Evolutionary conservation across 257 asterid species (phyloP).

Genomic region (Solanum arcanum): DNA sequence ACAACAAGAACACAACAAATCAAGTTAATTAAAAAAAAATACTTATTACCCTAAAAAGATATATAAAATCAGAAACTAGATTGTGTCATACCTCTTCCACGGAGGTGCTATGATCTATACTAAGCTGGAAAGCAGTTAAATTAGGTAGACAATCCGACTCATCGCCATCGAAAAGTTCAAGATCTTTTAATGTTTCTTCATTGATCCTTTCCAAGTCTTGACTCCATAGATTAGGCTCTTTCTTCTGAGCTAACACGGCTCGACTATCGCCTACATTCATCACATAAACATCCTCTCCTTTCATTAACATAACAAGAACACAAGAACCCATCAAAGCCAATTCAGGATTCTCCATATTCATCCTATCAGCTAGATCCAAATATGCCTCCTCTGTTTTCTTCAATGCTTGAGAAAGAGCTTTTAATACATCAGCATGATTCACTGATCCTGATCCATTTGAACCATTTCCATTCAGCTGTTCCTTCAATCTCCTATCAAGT

Average conservation of each 20-base stretch:
- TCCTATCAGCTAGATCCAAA: constrained; percentile 68
- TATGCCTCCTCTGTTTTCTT: constrained; percentile 76
- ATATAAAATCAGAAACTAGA: not conserved
- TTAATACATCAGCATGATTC: constrained; percentile 63
- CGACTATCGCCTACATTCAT: constrained; percentile 98
- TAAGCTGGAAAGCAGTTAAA: constrained; percentile 69
- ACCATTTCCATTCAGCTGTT: constrained; percentile 32
- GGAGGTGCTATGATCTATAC: constrained; percentile 82
- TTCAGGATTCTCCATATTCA: constrained; percentile 86
- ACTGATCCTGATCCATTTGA: constrained; percentile 20
- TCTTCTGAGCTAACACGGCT: constrained; percentile 67
- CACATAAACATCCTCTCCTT: constrained; percentile 82
- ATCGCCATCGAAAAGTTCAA: constrained; percentile 56
- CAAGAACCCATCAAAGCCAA: constrained; percentile 95
- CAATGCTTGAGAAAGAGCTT: constrained; percentile 67
- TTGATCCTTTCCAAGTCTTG: constrained; percentile 90
- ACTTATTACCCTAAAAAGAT: not conserved
- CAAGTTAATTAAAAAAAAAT: not conserved
- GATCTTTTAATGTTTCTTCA: constrained; percentile 74
- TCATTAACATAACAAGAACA: constrained; percentile 91
- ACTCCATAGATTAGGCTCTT: constrained; percentile 89
- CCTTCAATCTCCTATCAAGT: constrained; percentile 71
- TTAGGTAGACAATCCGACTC: constrained; percentile 17
- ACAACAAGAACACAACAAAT: not conserved
- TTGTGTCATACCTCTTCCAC: constrained; percentile 47